These are phyloP conservation scores for Tulasnella calospora DNA, from an alignment of 768 basidiomycete genomes.

Conservation along the genomic window DNA sequence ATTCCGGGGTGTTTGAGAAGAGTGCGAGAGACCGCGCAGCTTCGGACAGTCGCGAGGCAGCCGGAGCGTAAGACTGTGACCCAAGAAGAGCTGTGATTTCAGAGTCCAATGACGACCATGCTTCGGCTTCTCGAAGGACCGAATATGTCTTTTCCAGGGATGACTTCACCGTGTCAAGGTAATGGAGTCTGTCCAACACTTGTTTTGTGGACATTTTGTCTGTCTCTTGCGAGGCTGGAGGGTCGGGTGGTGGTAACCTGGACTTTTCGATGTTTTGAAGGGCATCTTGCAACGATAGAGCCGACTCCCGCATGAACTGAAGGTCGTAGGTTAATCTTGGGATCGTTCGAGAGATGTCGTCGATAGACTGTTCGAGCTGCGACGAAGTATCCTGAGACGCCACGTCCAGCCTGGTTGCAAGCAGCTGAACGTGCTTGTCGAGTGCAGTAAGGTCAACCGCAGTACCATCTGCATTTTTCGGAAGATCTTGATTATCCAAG, in stretches of 20 bases:
- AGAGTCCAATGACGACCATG: conserved; percentile 90
- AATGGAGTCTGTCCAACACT: conserved; percentile 70
- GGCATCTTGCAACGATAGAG: conserved; percentile 64
- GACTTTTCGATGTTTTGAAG: conserved; percentile 61
- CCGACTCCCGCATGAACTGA: conserved; percentile 94
- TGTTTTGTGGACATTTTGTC: conserved; percentile 46
- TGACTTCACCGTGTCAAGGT: conserved; percentile 75
- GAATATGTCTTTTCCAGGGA: conserved; percentile 87
- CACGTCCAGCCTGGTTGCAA: conserved; percentile 76
- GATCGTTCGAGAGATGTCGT: conserved; percentile 86
- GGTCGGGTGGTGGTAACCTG: conserved; percentile 28
- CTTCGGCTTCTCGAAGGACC: conserved; percentile 90
- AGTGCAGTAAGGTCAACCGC: conserved; percentile 51
- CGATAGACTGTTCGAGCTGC: conserved; percentile 80
- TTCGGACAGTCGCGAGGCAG: conserved; percentile 86
- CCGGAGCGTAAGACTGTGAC: conserved; percentile 67
- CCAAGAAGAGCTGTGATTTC: conserved; percentile 83
- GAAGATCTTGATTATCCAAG: conserved; percentile 39
- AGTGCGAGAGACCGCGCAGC: conserved; percentile 85
- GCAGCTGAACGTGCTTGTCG: conserved; percentile 67
- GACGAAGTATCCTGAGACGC: conserved; percentile 84
- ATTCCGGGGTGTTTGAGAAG: conserved; percentile 88
- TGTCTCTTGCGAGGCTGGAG: conserved; percentile 40
- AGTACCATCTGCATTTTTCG: conserved; percentile 31
- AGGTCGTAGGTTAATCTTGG: conserved; percentile 92